A percentile compares a stretch with the other conserved stretches of the same genome.
Conservation (phyloP, 345 rosid genomes). For the Populus tremula region DNA sequence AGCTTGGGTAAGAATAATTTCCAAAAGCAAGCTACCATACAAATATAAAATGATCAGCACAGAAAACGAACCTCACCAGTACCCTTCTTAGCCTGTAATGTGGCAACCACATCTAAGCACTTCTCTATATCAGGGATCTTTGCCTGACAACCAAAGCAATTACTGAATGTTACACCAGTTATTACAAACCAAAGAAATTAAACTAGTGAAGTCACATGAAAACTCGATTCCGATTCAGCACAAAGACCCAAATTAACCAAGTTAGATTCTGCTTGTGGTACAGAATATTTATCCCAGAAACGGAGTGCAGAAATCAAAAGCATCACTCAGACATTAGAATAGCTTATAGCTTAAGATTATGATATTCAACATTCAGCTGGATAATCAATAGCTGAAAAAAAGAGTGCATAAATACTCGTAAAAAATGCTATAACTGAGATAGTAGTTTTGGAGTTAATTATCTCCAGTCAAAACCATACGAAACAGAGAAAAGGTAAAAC, state of each 20-base stretch:
- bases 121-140: slow-evolving; percentile 93
- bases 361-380: background rate
- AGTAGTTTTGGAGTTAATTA: background rate
- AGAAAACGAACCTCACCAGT: slow-evolving; percentile 74
- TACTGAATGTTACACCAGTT: background rate
- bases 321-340: background rate
- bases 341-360: background rate
- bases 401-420: background rate
- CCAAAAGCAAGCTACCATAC: slow-evolving; percentile 1
- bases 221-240: background rate
- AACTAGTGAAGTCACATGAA: background rate
- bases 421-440: background rate
- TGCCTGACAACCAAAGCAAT: slow-evolving; percentile 46
- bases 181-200: background rate
- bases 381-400: background rate
- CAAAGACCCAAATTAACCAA: background rate
- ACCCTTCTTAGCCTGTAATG: slow-evolving; percentile 78
- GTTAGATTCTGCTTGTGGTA: background rate
- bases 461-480: background rate
- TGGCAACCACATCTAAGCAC: slow-evolving; percentile 79
- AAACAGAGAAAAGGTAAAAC: background rate
- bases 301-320: background rate
- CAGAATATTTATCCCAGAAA: background rate
- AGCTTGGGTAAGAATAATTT: background rate
- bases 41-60: slow-evolving; percentile 3